These are phyloP conservation scores for Nannochloropsis salina DNA, from an alignment of 108 stramenopile species.

Conservation along the genomic window DNA sequence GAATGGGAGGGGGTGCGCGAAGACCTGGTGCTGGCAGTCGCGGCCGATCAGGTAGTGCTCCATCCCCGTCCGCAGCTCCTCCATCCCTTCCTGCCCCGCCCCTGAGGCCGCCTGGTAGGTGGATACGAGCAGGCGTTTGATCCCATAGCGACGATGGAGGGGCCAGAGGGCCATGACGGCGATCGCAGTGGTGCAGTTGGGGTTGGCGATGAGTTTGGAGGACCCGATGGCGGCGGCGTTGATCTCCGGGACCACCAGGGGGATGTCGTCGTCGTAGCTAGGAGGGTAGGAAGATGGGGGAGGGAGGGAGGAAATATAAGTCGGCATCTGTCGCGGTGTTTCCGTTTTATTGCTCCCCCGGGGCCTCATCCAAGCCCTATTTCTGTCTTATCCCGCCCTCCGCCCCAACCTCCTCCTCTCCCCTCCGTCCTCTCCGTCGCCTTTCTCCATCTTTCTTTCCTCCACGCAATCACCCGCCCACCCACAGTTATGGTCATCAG, in stretches of 20 bases:
- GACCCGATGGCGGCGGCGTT: conserved; percentile 78
- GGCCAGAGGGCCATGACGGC: conserved; percentile 94
- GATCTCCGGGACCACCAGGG: conserved; percentile 71
- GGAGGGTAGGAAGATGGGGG: neutral
- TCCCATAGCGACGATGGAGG: conserved; percentile 74
- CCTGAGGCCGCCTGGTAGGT: conserved; percentile 71
- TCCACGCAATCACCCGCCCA: no score
- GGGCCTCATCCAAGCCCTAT: no score
- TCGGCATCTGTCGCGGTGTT: no score
- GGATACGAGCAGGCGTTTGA: conserved; percentile 79
- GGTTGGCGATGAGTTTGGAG: conserved; percentile 93
- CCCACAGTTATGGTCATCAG: no score
- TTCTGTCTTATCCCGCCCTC: no score
- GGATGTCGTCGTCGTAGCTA: neutral
- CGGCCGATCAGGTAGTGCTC: neutral
- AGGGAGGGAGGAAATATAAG: neutral
- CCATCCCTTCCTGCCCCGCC: conserved; percentile 71
- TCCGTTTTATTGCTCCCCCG: no score
- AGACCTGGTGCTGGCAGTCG: conserved; percentile 54
- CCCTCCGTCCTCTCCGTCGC: neutral
- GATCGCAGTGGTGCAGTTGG: conserved; percentile 97
- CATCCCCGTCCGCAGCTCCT: conserved; percentile 74
- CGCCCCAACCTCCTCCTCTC: neutral
- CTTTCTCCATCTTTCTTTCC: neutral
- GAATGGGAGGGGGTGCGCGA: conserved; percentile 92